Evolutionary conservation across 768 basidiomycete genomes (phyloP), one percentile per base, ranked within the genome.

Genomic region (Heimioporus sp.): DNA sequence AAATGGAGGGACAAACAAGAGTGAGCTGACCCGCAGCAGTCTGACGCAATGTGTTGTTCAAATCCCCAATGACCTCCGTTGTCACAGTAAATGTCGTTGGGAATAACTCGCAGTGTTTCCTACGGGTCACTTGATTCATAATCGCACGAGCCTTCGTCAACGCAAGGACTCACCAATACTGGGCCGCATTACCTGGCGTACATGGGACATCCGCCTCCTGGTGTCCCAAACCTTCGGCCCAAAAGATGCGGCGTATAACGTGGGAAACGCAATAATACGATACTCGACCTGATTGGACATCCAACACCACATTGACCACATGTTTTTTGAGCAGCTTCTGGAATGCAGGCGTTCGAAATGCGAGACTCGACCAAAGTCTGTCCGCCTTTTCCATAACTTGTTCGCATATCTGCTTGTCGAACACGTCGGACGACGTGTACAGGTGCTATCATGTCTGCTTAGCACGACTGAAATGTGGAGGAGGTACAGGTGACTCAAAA

Each of bases 91-190:
- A 57, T 5, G 49, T 56, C 17, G 55, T 68, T 20, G 66, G 66
- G 44, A 68, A 68, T 9, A 68, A 41, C 38, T 68, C 68, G 41
- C 68, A 68, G 40, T 68, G 68, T 40, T 53, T 65, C 66, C 66
- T 68, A 42, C 37, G 34, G 16, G 16, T 11, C 15, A 17, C 15
- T 4, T 2, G 1, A 16, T 48, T 16, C 34, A 36, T 48, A 19
- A 40, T 24, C 19, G 13, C 10, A 4, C 10, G 11, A 1, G 24
- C 4, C 16, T n/a, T 31, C 24, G 10, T 11, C 4, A 4, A 28
- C 10, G n/a, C 24, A 9, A 7, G 39, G 17, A 16, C 68, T 54
- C 43, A 70, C 66, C 66, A 68, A 37, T 68, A 68, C 20, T 68
- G 64, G 2, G 59, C 62, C 43, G 57, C 59, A 40, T 62, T 45